Base-by-base conservation (phyloP, 495 filamentous ascomycete genomes). In the Choiromyces venosus region DNA sequence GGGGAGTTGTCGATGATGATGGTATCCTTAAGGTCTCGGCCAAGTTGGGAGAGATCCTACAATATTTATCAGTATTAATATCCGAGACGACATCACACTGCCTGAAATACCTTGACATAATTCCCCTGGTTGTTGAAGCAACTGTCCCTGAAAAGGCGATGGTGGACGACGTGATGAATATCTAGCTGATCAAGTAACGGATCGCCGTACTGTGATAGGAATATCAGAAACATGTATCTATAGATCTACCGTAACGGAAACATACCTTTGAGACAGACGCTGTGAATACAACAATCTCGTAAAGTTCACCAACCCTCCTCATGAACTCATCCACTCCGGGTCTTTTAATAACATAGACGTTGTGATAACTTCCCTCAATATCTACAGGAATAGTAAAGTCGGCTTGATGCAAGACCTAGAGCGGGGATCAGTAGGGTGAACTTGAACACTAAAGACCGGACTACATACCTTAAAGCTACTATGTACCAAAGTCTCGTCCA, bases 1-100 rank as follows among this genome's bases (percentile, higher is more conserved):
- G 95, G 96, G 35, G 95, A 98, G 83, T 99, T 99, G 85, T 99
- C 95, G 80, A 99, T 99, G 82, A 99, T 99, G 81, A 99, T 99
- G 4, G 94, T 98, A 81, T 98, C 95, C 79, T 91, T 91, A 66
- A 99, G 89, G 83, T 99, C 93, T 69, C 95, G 91, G 67, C 95
- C 95, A 69, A 99, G 88, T 86, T 97, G 95, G 21, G 95, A 97
- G 38, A 99, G 88, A 81, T 99, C 95, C 89, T 90, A 68, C 12
- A 68, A 73, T 69, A 35, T 71, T 70, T 12, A 74, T 84, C 71
- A 82, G 70, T 42, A 66, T 66, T 37, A 35, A 67, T 65, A 14
- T 9, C 14, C 8, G 52, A 66, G 66, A 66, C 52, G 42, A 61
- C n/a, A 64, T 46, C 66, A 42, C 33, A 36, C 64, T 68, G 76